A percentile compares a stretch with the other conserved stretches of the same genome.
Evolutionary conservation across 345 rosid species (phyloP).

Genomic region (Diplotaxis tenuifolia): DNA sequence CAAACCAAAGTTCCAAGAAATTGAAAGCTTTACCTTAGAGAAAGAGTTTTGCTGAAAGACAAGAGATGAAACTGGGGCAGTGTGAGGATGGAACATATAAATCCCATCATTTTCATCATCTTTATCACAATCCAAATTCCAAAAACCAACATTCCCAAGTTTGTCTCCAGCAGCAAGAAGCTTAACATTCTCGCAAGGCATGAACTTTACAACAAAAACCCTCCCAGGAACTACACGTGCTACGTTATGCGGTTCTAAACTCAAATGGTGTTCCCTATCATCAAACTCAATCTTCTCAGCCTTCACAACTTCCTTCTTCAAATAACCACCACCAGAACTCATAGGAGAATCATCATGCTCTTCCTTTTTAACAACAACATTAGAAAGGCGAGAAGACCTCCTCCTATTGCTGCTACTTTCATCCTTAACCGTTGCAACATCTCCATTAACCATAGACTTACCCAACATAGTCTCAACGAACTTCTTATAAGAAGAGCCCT

Average conservation of each 20-base stretch:
- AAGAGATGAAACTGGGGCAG: constrained; percentile 60
- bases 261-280: constrained; percentile 44
- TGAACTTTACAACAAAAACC: constrained; percentile 52
- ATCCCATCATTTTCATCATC: constrained; percentile 51
- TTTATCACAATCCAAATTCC: constrained; percentile 59
- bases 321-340: neutral
- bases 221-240: constrained; percentile 69
- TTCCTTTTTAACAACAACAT: neutral
- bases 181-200: constrained; percentile 55
- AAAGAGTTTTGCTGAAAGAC: constrained; percentile 51
- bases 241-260: constrained; percentile 54
- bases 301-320: constrained; percentile 27
- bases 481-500: constrained; percentile 34
- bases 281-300: constrained; percentile 37
- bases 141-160: constrained; percentile 70
- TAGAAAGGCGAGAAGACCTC: neutral
- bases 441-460: constrained; percentile 12
- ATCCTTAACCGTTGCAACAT: constrained; percentile 9
- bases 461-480: constrained; percentile 41
- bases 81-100: constrained; percentile 57
- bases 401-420: neutral
- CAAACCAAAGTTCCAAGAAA: neutral
- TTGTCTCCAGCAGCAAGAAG: constrained; percentile 71
- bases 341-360: neutral
- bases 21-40: constrained; percentile 50